Evolutionary conservation across 1,284 basidiomycete species (phyloP).

Genomic region (Heliocybe sulcata): DNA sequence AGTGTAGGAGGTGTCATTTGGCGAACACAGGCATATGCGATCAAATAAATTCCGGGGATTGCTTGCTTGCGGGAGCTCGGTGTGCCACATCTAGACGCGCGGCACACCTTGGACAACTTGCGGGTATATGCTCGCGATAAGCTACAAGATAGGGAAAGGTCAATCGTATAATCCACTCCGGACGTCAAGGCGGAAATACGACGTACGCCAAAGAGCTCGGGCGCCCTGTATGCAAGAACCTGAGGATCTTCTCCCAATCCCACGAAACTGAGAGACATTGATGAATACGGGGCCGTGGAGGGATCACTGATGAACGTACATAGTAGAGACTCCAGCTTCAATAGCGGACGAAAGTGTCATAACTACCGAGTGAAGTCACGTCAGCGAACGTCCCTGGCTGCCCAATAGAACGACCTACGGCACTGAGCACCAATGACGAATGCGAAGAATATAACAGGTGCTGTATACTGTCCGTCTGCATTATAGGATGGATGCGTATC

Average conservation of each 20-base stretch:
- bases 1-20: no score
- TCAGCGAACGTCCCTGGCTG: constrained; percentile 1
- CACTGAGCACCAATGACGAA: constrained; percentile 75
- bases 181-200: no score
- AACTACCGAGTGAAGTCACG: constrained; percentile 29
- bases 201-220: constrained; percentile 60
- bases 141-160: no score
- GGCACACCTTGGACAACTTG: no score
- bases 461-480: constrained; percentile 65
- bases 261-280: constrained; percentile 50
- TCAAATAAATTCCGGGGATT: no score
- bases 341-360: constrained; percentile 64
- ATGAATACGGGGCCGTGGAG: neutral
- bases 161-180: no score
- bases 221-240: constrained; percentile 66
- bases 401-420: constrained; percentile 35
- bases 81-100: no score
- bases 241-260: constrained; percentile 79
- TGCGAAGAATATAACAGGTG: constrained; percentile 71
- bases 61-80: no score
- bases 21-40: no score
- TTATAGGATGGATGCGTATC: constrained; percentile 74
- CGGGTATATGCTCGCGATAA: no score
- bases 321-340: constrained; percentile 79
- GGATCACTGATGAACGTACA: constrained; percentile 39